Evolutionary conservation across 805 yeast genomes (phyloP), one percentile per base, ranked within the genome.

Genomic region (Pachysolen tannophilus): DNA sequence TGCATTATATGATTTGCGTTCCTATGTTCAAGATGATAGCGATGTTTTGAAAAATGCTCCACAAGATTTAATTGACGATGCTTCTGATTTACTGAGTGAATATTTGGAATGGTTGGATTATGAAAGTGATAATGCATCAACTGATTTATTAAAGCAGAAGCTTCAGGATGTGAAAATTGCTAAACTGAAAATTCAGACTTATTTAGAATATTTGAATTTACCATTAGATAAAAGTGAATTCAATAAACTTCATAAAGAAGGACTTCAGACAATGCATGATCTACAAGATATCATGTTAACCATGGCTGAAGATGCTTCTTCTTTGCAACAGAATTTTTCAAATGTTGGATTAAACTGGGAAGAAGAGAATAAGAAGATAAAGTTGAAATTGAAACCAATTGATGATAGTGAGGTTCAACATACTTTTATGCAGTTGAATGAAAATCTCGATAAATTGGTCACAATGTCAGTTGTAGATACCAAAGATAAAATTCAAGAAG

Each of bases 61-160:
- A 7, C 48, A 54, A 5, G 46, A 53, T 0, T 58, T 64, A 26
- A 41, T 72, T 5, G 65, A 60, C 5, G 45, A 53, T 20, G 55
- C 68, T 8, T 43, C 60, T 1, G 38, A 46, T 0, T 42, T 60
- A 5, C 71, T 80, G 4, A 38, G 61, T 11, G 76, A 72, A 8
- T 57, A 64, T 18, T 58, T 82, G 30, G 90, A 81, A 40, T 85
- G 95, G 95, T 60, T 86, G 26, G 94, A 85, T 33, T 75, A 72
- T 46, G 86, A 76, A 13, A 67, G 84, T 25, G 82, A 72, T 35
- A 63, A 59, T 16, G 70, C 82, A 1, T 43, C 54, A 1, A 31
- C 57, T 9, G 50, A 59, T 16, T 69, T 60, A 2, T 52, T 75
- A 18, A 52, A 55, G 15, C 48, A 50, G 3, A 69, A 53, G 45